Evolutionary conservation across 116 monocot species (phyloP).

Genomic region (Zostera marina): DNA sequence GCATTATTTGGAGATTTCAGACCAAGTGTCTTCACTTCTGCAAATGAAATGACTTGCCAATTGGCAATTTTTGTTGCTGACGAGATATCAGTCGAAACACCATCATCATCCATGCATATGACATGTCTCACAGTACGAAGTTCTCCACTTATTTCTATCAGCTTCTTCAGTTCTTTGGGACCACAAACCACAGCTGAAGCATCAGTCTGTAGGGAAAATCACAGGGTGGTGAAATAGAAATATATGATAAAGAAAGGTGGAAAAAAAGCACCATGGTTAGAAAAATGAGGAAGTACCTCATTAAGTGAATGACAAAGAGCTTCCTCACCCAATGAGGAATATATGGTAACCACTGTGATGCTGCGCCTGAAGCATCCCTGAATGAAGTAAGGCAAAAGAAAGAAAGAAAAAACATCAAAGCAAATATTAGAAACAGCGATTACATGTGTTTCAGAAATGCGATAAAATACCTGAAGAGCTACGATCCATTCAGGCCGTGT

Average conservation of each 20-base stretch:
- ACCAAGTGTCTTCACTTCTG: constrained; percentile 60
- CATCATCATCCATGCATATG: constrained; percentile 66
- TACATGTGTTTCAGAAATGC: not conserved
- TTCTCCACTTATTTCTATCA: constrained; percentile 64
- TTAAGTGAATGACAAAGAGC: constrained; percentile 89
- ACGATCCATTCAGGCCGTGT: constrained; percentile 79
- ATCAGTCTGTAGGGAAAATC: constrained; percentile 46
- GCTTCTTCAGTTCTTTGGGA: constrained; percentile 70
- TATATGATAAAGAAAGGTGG: not conserved
- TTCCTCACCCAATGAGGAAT: constrained; percentile 80
- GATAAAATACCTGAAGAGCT: constrained; percentile 52
- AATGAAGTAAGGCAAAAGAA: constrained; percentile 1
- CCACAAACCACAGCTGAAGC: constrained; percentile 89
- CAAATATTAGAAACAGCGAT: not conserved
- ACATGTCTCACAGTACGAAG: constrained; percentile 69
- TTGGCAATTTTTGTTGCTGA: constrained; percentile 30
- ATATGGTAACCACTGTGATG: constrained; percentile 80
- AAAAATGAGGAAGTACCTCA: constrained; percentile 30
- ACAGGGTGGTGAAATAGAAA: not conserved
- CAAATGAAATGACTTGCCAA: constrained; percentile 50
- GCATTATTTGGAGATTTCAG: constrained; percentile 48
- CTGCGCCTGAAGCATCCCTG: constrained; percentile 82
- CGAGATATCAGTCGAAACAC: constrained; percentile 39
- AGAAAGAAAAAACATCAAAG: not conserved
- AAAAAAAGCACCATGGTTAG: not conserved